phyloP scores from a whole-genome alignment of 2,329 filamentous ascomycete species.

The Calonectria naviculata region DNA sequence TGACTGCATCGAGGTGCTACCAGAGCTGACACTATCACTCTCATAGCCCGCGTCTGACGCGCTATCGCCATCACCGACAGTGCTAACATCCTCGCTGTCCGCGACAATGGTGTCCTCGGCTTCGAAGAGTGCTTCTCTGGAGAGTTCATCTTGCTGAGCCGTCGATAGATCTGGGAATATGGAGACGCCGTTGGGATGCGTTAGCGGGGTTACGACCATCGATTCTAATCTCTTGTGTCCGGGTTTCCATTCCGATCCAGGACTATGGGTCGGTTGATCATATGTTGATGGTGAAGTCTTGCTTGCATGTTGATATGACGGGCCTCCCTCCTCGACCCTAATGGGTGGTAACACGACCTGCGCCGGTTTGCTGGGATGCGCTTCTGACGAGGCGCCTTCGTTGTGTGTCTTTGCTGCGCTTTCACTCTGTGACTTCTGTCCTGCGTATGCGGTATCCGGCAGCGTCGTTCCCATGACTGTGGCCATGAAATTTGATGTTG shows the following conservation, averaged over 20 bases:
- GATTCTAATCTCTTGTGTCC: constrained; percentile 31
- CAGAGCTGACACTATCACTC: constrained; percentile 49
- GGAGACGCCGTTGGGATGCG: constrained; percentile 50
- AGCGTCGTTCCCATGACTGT: not conserved
- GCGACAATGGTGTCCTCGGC: constrained; percentile 51
- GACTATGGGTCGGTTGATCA: not conserved
- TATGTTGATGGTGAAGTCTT: not conserved
- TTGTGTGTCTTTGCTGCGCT: not conserved
- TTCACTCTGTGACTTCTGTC: not conserved
- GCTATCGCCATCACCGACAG: constrained; percentile 32
- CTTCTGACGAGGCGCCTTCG: not conserved
- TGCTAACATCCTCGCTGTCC: constrained; percentile 43
- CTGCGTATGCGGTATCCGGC: not conserved
- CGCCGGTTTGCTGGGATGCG: not conserved
- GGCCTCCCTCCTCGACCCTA: not conserved
- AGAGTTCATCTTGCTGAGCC: constrained; percentile 48
- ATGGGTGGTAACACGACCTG: not conserved
- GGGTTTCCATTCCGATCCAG: not conserved
- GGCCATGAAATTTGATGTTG: not conserved
- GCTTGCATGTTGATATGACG: not conserved
- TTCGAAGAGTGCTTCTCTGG: constrained; percentile 48
- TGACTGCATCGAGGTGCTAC: constrained; percentile 51
- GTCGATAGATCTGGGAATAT: constrained; percentile 51
- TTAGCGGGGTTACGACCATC: constrained; percentile 43
- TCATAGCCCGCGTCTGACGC: constrained; percentile 51